Evolutionary conservation across 176 grass and related monocot species (phyloP).

Genomic region (Oryza longistaminata): DNA sequence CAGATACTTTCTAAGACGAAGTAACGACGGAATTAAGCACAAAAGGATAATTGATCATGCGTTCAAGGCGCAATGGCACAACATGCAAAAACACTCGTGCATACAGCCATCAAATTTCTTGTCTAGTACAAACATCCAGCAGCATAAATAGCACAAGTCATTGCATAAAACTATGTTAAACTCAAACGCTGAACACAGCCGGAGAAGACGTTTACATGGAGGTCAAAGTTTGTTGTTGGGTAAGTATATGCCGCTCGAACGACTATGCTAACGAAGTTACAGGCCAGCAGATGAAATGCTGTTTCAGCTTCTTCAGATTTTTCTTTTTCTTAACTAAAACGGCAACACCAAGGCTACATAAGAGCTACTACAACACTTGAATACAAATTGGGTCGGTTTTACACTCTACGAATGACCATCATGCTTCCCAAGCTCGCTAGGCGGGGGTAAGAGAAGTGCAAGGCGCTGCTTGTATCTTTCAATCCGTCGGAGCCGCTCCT

Average conservation of each 20-base stretch:
- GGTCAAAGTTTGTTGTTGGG: not conserved
- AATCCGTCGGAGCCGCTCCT: slow-evolving; percentile 60
- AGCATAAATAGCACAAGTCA: not conserved
- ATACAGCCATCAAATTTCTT: too few species aligned
- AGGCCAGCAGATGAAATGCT: slow-evolving; percentile 15
- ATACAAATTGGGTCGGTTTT: not conserved
- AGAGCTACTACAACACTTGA: not conserved
- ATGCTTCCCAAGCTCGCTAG: slow-evolving; percentile 46
- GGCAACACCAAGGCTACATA: not conserved
- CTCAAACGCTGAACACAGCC: not conserved
- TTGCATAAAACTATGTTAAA: not conserved
- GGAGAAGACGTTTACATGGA: slow-evolving; percentile 7
- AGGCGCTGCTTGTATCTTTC: slow-evolving; percentile 82
- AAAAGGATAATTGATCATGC: too few species aligned
- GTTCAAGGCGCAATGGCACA: not conserved
- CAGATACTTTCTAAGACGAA: too few species aligned
- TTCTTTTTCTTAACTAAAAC: not conserved
- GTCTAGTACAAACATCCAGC: not conserved
- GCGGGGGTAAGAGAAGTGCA: slow-evolving; percentile 67
- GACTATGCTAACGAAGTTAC: not conserved
- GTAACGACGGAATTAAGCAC: too few species aligned
- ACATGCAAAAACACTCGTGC: not conserved
- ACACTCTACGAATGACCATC: slow-evolving; percentile 30
- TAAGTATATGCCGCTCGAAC: not conserved
- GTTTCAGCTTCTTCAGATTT: not conserved